Base-by-base conservation (phyloP, 1,139 yeast species). In the Yarrowia galli region DNA sequence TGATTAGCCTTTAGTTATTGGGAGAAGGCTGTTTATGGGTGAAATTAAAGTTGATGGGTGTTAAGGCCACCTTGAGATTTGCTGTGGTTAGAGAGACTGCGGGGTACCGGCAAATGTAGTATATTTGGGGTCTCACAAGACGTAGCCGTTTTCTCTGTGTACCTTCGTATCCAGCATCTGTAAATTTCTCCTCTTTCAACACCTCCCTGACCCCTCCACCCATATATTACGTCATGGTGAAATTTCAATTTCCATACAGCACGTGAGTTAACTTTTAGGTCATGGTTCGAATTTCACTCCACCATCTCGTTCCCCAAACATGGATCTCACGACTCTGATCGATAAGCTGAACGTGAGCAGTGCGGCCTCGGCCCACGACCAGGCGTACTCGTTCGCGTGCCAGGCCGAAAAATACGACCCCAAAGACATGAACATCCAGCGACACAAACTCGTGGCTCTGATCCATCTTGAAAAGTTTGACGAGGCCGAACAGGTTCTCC, bases 381-480 rank as follows among this genome's bases (percentile, higher is more conserved):
- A 80, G 68, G 87, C 84, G 9, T 79, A 81, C 65, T 82, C 80
- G 46, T 75, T 81, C 12, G 83, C 87, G 12, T 72, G 76, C 66
- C 76, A 79, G 65, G 79, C 83, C 49, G 77, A 87, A 68, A 76
- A 77, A 36, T 78, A 79, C 67, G 77, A 82, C 22, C 78, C 83
- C 48, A 77, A 82, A 56, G 89, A 88, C 72, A 73, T 78, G 25
- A 78, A 79, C 65, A 87, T 92, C 0, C 80, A 87, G 72, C 86
- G 83, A 73, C 83, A 88, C 71, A 86, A 88, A 73, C 77, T 91
- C 49, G 88, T 88, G 8, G 87, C 97, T 0, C 79, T 89, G 73
- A 89, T 91, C 76, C 87, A 89, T 74, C 81, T 88, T 73, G 97
- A 92, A 75, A 83, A 83, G 72, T 91, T 89, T 75, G 78, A 79